Evolutionary conservation across 495 filamentous ascomycete genomes (phyloP).

Genomic region (Penicillium goetzii): DNA sequence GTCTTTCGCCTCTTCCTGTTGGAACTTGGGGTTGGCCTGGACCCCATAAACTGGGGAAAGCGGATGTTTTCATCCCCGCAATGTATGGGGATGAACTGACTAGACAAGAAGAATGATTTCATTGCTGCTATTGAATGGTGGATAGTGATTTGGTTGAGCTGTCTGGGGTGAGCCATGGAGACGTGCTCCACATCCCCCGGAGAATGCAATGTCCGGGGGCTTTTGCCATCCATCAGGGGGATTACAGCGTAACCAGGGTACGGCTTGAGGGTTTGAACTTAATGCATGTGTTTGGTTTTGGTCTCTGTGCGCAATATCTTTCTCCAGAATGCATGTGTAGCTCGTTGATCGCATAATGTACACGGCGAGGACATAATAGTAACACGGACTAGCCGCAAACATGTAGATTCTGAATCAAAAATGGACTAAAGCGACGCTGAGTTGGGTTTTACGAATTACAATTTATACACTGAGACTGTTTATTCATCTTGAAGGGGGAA

Average conservation of each 20-base stretch:
- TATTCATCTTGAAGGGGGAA: neutral
- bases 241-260: neutral
- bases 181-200: neutral
- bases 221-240: neutral
- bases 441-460: too few relatives aligned
- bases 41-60: conserved; percentile 13
- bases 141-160: neutral
- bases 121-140: neutral
- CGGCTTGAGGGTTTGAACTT: neutral
- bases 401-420: neutral
- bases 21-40: conserved; percentile 13
- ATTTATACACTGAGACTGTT: too few relatives aligned
- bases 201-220: neutral
- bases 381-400: neutral
- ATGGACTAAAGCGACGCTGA: too few relatives aligned
- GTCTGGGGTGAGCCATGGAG: neutral
- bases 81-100: neutral
- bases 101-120: neutral
- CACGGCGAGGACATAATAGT: neutral
- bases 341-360: neutral
- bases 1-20: neutral
- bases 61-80: neutral
- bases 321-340: neutral
- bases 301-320: neutral
- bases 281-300: neutral